Percentiles rank a stretch among this genome's conserved stretches.
Evolutionary conservation across 768 basidiomycete species (phyloP).

Genomic region (Termitomyces sp.): DNA sequence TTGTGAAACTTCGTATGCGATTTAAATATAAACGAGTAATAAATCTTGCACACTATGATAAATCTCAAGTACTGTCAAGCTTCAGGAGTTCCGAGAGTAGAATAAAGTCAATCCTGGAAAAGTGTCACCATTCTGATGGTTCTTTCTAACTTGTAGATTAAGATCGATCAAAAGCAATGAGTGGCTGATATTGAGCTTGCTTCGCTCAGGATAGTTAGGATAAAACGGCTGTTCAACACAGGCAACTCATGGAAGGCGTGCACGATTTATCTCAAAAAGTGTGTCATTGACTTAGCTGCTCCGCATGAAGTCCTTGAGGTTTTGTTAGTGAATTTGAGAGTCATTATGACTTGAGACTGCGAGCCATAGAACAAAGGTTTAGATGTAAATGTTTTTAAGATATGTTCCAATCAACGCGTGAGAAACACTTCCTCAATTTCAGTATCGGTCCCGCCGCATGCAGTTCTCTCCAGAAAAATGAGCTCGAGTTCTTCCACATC

Average conservation of each 20-base stretch:
- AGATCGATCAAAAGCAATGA: not conserved
- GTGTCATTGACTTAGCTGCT: not conserved
- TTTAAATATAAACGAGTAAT: not conserved
- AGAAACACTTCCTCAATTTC: not conserved
- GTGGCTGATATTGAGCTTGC: not conserved
- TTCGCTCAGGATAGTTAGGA: not conserved
- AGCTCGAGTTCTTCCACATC: constrained; percentile 33
- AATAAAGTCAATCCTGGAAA: not conserved
- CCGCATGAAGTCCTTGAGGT: not conserved
- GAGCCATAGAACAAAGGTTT: not conserved
- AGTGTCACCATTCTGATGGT: not conserved
- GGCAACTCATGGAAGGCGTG: not conserved
- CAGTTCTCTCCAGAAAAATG: constrained; percentile 9
- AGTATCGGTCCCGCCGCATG: not conserved
- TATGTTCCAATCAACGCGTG: not conserved
- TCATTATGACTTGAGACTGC: not conserved
- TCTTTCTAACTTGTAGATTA: not conserved
- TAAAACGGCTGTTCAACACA: no score
- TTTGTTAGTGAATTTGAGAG: not conserved
- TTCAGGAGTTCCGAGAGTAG: not conserved
- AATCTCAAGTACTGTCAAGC: not conserved
- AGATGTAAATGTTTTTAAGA: not conserved
- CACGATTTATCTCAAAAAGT: not conserved
- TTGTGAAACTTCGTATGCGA: not conserved
- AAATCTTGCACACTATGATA: not conserved